Percentiles rank a stretch among this genome's conserved stretches.
Conservation (phyloP, 768 basidiomycete genomes). For the Leccinum subtestaceum region DNA sequence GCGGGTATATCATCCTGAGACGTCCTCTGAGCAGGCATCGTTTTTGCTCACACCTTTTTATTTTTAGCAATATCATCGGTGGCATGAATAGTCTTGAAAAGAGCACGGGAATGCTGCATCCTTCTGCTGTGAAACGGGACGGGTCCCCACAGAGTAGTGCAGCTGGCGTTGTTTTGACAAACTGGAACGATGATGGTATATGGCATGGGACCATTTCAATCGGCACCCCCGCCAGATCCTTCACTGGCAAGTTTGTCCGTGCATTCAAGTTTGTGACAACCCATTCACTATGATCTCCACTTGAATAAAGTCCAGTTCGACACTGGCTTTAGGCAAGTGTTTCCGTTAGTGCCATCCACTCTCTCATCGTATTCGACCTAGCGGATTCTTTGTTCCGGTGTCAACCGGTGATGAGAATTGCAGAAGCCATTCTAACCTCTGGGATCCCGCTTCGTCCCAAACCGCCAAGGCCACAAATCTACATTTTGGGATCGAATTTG, state of each 20-base stretch:
- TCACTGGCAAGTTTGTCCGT: neutral
- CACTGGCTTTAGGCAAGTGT: slow-evolving; percentile 23
- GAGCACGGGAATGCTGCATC: neutral
- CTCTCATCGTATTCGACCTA: neutral
- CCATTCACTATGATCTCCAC: neutral
- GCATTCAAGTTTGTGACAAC: neutral
- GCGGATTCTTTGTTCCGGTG: slow-evolving; percentile 15
- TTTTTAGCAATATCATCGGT: slow-evolving; percentile 1
- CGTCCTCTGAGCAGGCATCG: no score
- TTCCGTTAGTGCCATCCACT: neutral
- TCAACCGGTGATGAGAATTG: slow-evolving; percentile 19
- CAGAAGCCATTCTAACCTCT: slow-evolving; percentile 23
- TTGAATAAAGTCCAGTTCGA: slow-evolving; percentile 25
- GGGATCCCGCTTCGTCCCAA: slow-evolving; percentile 21
- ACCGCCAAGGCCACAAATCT: slow-evolving; percentile 24
- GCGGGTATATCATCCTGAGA: no score
- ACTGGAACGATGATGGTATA: neutral
- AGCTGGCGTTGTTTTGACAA: neutral
- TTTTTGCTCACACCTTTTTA: neutral
- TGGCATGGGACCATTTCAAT: slow-evolving; percentile 14
- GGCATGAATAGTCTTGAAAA: neutral
- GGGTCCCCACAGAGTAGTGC: neutral
- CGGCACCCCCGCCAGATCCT: neutral
- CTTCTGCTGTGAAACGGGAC: neutral
- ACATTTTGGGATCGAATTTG: slow-evolving; percentile 32